Conservation (phyloP, 2,329 filamentous ascomycete genomes). For the Sporothrix dimorphospora region DNA sequence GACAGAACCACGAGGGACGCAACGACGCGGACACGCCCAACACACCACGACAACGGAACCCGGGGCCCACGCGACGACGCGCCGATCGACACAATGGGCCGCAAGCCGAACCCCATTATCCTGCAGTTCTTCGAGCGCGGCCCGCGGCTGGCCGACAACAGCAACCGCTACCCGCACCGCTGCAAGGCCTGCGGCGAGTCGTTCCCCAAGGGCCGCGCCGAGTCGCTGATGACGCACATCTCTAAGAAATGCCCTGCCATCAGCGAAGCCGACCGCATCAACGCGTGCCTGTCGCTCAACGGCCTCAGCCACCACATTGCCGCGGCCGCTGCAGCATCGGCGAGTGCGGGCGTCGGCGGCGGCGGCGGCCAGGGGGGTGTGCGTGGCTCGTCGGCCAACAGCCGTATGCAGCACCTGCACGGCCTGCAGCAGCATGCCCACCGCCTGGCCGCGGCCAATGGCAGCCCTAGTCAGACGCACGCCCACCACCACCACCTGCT, state of each 20-base stretch:
- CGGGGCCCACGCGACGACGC: neutral
- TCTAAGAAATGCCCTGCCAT: slow-evolving; percentile 86
- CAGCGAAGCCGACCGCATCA: slow-evolving; percentile 72
- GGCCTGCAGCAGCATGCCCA: slow-evolving; percentile 21
- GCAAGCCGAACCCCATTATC: slow-evolving; percentile 82
- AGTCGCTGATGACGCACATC: slow-evolving; percentile 78
- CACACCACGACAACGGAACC: neutral
- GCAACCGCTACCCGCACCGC: slow-evolving; percentile 89
- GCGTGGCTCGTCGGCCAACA: slow-evolving; percentile 17
- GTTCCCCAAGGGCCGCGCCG: slow-evolving; percentile 87
- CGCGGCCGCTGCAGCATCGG: slow-evolving; percentile 28
- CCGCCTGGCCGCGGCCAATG: slow-evolving; percentile 8
- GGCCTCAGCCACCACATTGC: slow-evolving; percentile 56
- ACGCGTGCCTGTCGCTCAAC: slow-evolving; percentile 72
- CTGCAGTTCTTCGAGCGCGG: slow-evolving; percentile 87
- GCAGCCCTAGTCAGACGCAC: slow-evolving; percentile 31
- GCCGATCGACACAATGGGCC: slow-evolving; percentile 62
- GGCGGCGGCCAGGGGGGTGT: neutral
- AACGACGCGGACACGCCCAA: neutral
- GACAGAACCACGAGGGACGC: neutral
- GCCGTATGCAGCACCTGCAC: slow-evolving; percentile 25
- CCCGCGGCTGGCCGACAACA: slow-evolving; percentile 82
- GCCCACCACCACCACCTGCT: slow-evolving; percentile 35
- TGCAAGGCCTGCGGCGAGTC: slow-evolving; percentile 87
- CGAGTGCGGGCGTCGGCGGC: slow-evolving; percentile 11